Evolutionary conservation across 2,329 filamentous ascomycete species (phyloP).

Genomic region (Microcyclosporella mali): DNA sequence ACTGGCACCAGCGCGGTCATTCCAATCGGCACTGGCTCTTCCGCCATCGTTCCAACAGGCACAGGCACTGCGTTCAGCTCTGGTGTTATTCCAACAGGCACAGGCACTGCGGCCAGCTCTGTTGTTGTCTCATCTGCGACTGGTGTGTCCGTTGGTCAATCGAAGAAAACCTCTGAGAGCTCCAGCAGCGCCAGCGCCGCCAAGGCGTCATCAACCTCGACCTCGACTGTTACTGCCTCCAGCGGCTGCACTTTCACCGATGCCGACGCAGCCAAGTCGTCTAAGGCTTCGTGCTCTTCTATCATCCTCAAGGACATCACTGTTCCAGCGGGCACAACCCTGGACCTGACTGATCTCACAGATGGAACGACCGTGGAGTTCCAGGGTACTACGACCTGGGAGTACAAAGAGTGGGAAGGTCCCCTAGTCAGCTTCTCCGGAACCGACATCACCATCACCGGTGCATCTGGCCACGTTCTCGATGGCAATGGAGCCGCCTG

Average conservation of each 20-base stretch:
- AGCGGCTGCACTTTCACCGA: constrained; percentile 18
- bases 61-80: constrained; percentile 5
- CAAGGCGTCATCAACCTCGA: constrained; percentile 4
- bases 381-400: constrained; percentile 60
- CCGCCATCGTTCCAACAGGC: constrained; percentile 5
- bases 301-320: constrained; percentile 39
- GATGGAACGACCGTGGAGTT: constrained; percentile 46
- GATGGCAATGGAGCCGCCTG: constrained; percentile 42
- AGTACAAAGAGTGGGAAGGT: constrained; percentile 59
- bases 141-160: background rate
- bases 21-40: constrained; percentile 3
- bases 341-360: constrained; percentile 38
- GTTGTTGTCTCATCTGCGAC: background rate
- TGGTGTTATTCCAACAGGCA: constrained; percentile 1
- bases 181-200: constrained; percentile 2
- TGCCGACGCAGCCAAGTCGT: constrained; percentile 21
- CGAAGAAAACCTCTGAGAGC: background rate
- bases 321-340: constrained; percentile 35
- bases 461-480: constrained; percentile 48
- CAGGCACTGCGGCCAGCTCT: background rate
- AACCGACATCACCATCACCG: constrained; percentile 48
- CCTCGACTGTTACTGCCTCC: constrained; percentile 5
- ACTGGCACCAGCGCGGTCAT: constrained; percentile 3
- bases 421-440: constrained; percentile 59
- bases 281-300: constrained; percentile 37